A percentile compares a stretch with the other conserved stretches of the same genome.
phyloP scores from a whole-genome alignment of 2,329 filamentous ascomycete species.

The Cadophora sp. region DNA sequence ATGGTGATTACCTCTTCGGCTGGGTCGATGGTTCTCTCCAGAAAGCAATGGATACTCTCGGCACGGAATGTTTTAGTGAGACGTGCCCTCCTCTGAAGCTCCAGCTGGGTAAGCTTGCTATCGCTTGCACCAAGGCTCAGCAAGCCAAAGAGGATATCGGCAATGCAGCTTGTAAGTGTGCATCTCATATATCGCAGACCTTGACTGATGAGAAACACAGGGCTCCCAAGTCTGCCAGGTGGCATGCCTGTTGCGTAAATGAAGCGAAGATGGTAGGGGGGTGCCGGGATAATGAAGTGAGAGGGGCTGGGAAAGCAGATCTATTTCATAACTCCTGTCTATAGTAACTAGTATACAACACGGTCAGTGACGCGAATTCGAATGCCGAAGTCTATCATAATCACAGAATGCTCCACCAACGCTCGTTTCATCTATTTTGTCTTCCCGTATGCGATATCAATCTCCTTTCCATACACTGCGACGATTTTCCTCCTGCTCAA shows the following conservation, averaged over 20 bases:
- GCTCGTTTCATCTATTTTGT: slow-evolving; percentile 1
- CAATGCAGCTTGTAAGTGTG: slow-evolving; percentile 25
- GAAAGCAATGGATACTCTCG: slow-evolving; percentile 52
- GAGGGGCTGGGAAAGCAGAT: not conserved
- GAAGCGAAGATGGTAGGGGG: not conserved
- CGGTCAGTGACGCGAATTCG: not conserved
- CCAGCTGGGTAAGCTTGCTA: slow-evolving; percentile 20
- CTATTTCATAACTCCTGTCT: slow-evolving; percentile 12
- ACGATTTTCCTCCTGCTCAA: slow-evolving; percentile 31
- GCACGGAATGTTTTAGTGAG: slow-evolving; percentile 30
- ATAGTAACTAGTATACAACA: not conserved
- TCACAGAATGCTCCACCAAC: not conserved
- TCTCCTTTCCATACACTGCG: slow-evolving; percentile 24
- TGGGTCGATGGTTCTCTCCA: slow-evolving; percentile 58
- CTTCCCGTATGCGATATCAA: slow-evolving; percentile 24
- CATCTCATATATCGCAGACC: not conserved
- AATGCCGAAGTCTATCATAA: not conserved
- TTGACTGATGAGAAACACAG: slow-evolving; percentile 14
- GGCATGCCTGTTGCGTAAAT: slow-evolving; percentile 12
- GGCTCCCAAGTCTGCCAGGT: slow-evolving; percentile 23
- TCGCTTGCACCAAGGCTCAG: slow-evolving; percentile 29
- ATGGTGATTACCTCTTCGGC: slow-evolving; percentile 66
- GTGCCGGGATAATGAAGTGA: not conserved
- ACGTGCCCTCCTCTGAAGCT: slow-evolving; percentile 31
- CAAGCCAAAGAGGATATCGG: slow-evolving; percentile 29